Percentiles rank a stretch among this genome's conserved stretches.
Evolutionary conservation across 495 filamentous ascomycete species (phyloP).

Genomic region (Penicillium roqueforti): DNA sequence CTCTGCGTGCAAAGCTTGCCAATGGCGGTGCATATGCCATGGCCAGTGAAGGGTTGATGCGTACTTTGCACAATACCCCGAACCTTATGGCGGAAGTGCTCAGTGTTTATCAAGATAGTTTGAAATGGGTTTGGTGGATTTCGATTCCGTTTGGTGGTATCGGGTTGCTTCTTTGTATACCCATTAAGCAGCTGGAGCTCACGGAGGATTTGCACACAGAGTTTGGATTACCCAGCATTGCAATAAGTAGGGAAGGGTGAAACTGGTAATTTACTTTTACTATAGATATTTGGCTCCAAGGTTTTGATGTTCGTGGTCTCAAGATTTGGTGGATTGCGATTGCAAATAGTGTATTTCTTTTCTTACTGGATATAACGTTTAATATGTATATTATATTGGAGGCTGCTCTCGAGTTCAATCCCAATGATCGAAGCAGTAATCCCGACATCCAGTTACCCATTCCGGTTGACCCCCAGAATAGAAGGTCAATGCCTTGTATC

Average conservation of each 20-base stretch:
- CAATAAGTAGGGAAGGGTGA: background rate
- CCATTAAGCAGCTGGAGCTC: background rate
- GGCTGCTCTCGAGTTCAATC: background rate
- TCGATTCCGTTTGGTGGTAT: slow-evolving; percentile 4
- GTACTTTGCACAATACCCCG: background rate
- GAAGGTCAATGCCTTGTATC: slow-evolving; percentile 31
- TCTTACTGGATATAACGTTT: background rate
- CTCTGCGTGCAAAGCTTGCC: slow-evolving; percentile 5
- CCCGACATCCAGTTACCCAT: background rate
- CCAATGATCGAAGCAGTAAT: background rate
- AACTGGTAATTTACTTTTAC: background rate
- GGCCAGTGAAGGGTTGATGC: slow-evolving; percentile 3
- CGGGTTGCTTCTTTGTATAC: slow-evolving; percentile 1
- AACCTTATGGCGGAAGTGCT: background rate
- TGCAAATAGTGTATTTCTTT: background rate
- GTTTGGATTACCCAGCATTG: background rate
- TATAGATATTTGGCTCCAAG: background rate
- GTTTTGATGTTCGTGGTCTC: background rate
- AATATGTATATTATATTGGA: background rate
- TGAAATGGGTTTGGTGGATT: slow-evolving; percentile 5
- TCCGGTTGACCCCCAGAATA: background rate
- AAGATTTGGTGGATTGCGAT: background rate
- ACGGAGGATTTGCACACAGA: slow-evolving; percentile 2
- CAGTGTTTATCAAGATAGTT: slow-evolving; percentile 5
- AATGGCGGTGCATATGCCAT: slow-evolving; percentile 10